These are phyloP conservation scores for Pseudocercospora pini-densiflorae DNA, from an alignment of 2,329 filamentous ascomycete species.

Conservation along the genomic window DNA sequence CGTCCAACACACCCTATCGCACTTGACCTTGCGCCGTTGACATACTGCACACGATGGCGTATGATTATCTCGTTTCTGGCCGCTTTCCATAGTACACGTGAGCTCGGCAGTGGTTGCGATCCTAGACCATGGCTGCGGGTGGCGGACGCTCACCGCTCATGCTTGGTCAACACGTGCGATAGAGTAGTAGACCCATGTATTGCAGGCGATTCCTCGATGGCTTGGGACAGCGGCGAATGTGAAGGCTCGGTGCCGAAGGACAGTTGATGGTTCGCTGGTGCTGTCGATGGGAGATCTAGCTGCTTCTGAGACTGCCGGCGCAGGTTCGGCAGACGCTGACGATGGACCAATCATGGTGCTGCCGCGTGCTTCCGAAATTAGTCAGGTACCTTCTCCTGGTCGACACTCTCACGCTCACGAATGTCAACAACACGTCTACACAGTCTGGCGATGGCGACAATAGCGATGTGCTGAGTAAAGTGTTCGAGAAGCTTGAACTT, in stretches of 20 bases:
- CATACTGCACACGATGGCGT: conserved; percentile 35
- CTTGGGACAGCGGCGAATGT: not conserved
- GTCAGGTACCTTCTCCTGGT: not conserved
- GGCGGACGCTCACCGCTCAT: not conserved
- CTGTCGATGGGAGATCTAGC: not conserved
- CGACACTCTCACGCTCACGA: too few species aligned
- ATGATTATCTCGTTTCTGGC: conserved; percentile 31
- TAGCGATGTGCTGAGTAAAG: too few species aligned
- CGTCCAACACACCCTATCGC: conserved; percentile 24
- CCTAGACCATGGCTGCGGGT: conserved; percentile 1
- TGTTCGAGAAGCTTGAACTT: too few species aligned
- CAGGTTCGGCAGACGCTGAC: not conserved
- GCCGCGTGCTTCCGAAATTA: not conserved
- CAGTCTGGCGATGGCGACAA: too few species aligned
- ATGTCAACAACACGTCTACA: too few species aligned
- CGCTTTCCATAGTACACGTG: conserved; percentile 3
- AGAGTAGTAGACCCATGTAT: not conserved
- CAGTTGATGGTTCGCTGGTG: not conserved
- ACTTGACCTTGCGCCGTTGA: conserved; percentile 34
- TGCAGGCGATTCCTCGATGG: not conserved
- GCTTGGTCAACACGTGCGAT: not conserved
- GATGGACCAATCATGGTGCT: not conserved
- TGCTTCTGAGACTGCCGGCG: not conserved
- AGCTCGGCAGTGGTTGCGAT: not conserved
- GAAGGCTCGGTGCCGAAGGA: not conserved